Evolutionary conservation across 2,329 filamentous ascomycete species (phyloP), one percentile per base, ranked within the genome.

Genomic region (Phialophora expanda): DNA sequence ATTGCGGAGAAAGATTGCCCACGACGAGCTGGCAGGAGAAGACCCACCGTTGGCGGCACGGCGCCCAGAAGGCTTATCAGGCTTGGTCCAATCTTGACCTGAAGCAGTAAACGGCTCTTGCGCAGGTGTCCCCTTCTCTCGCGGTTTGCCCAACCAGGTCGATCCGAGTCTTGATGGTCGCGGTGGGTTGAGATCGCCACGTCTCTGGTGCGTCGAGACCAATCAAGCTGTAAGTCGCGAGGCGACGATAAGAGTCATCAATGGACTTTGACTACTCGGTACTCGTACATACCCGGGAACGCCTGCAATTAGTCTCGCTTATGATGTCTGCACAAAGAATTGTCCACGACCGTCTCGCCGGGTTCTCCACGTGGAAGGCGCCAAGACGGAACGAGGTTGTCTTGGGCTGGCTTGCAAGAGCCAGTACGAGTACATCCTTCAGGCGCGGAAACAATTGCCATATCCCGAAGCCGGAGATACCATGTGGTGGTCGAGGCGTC

Each of bases 1-100:
- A 46, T 34, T 55, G 62, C 62, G 62, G 62, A 60, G 62, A 60
- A 53, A 53, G 48, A 12, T 28, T 48, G 30, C 54, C 54, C 61
- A 41, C 30, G 44, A 57, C 14, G 20, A 53, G 58, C 38, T 28
- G 30, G 28, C 54, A 53, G 4, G 58, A 61, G 46, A 61, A 53
- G 41, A 5, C 30, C 22, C 46, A 53, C 8, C 44, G n/a, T n/a
- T 26, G 44, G 56, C 24, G 41, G 38, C 17, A 24, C 17, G 28
- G 26, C 12, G 38, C 46, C 28, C 34, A 17, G 5, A 44, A 59
- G 26, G 48, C 58, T 61, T 61, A 61, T 61, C 58, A 9, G 14
- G 46, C 46, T 53, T 61, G 44, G 38, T 53, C 32, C 8, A 32
- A 11, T 53, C 58, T 53, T 41, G 58, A 30, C 28, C 58, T 53